Evolutionary conservation across 78 protist genomes (phyloP), one percentile per base, ranked within the genome.

Genomic region (Emiliania huxleyi): DNA sequence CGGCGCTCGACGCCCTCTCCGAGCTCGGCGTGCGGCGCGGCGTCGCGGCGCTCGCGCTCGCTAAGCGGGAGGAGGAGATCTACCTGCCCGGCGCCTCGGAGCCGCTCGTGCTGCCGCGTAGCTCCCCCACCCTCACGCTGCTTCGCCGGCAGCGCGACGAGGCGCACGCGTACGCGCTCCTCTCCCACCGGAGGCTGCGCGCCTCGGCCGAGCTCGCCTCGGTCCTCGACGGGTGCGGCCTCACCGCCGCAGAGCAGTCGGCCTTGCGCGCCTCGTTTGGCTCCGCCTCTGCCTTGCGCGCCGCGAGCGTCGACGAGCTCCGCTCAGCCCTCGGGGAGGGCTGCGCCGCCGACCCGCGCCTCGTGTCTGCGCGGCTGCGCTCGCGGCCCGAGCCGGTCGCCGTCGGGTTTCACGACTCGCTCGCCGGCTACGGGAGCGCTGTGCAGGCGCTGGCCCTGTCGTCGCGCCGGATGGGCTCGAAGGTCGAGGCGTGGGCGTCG

Each of bases 151-250:
- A 5, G 29, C 88, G 94, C 49, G 94, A 92, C 83, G 94, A 92
- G 79, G 94, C 94, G 44, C 94, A 92, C 26, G 94, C 94, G 38
- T 12, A 35, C 43, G 94, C 94, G 18, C 75, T 92, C 40, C 89
- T 42, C 43, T 15, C 37, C 33, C 94, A 92, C 40, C 77, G 94
- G 21, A 5, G 62, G 69, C 81, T 84, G 19, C 90, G 94, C 43
- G 35, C 42, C 15, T 0, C 48, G 12, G 5, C 44, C 0, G 33
- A 15, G 25, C 19, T n/a, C 5, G 45, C 43, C 1, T n/a, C 46
- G 23, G 44, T 73, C 25, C 5, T 73, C 21, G 84, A 73, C 44
- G 44, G 44, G 84, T 33, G 2, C 35, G 46, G 46, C 8, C 45
- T n/a, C 0, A 21, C 0, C 33, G 23, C 15, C 33, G 44, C 18